Evolutionary conservation across 2,329 filamentous ascomycete genomes (phyloP).

Genomic region (Parascedosporium putredinis): DNA sequence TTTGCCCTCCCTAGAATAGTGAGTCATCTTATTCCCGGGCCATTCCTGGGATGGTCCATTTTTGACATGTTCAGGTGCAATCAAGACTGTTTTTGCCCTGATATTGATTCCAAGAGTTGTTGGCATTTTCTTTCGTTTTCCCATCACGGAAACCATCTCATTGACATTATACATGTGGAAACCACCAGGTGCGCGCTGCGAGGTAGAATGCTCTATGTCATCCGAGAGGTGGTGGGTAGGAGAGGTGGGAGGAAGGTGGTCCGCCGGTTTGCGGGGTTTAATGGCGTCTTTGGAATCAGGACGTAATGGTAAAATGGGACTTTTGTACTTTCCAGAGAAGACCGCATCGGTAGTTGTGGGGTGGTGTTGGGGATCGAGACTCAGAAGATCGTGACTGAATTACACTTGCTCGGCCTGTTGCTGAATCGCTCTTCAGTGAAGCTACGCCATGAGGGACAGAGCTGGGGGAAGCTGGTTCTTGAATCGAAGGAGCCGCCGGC

Average conservation of each 20-base stretch:
- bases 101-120: constrained; percentile 94
- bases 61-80: constrained; percentile 73
- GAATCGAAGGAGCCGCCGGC: constrained; percentile 28
- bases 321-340: constrained; percentile 17
- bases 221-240: not conserved
- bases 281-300: not conserved
- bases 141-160: constrained; percentile 94
- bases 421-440: not conserved
- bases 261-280: not conserved
- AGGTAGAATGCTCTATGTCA: not conserved
- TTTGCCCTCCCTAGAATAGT: constrained; percentile 96
- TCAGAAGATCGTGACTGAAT: not conserved
- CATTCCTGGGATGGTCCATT: constrained; percentile 86
- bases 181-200: constrained; percentile 53
- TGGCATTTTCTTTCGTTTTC: constrained; percentile 95
- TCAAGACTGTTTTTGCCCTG: constrained; percentile 77
- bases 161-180: constrained; percentile 96
- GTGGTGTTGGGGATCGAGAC: constrained; percentile 1
- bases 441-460: constrained; percentile 1
- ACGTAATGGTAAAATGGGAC: constrained; percentile 27
- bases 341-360: constrained; percentile 6
- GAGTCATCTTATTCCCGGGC: constrained; percentile 89
- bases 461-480: not conserved
- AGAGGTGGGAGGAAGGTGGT: not conserved
- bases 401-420: constrained; percentile 9